A percentile compares a stretch with the other conserved stretches of the same genome.
phyloP scores from a whole-genome alignment of 257 asterid genomes.

The Solanum pennellii region DNA sequence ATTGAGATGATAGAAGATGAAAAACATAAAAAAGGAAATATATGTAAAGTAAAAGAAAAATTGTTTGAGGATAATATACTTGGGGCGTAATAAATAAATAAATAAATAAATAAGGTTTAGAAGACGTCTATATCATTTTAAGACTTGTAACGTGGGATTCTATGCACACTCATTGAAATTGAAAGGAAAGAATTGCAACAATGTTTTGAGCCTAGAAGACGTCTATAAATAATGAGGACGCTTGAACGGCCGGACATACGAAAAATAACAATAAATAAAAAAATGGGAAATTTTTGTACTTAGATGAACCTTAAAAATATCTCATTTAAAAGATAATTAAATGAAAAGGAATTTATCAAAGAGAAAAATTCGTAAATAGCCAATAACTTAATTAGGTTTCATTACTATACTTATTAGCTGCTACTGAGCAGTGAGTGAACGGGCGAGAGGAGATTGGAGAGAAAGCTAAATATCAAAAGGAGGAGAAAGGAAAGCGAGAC shows the following conservation, averaged over 20 bases:
- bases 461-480: no score
- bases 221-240: neutral
- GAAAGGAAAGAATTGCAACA: neutral
- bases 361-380: no score
- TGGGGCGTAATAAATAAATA: no score
- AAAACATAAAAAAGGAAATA: neutral
- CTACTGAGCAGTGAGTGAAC: no score
- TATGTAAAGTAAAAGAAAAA: neutral
- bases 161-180: no score
- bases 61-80: neutral
- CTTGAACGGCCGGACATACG: neutral
- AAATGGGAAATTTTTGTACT: no score
- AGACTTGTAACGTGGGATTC: neutral
- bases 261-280: neutral
- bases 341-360: neutral
- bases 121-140: neutral
- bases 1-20: neutral
- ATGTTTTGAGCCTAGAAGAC: no score
- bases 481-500: no score
- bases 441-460: no score
- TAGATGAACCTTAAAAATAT: neutral
- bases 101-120: no score
- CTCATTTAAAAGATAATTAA: no score
- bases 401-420: rapidly evolving
- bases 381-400: neutral